Percentiles rank a stretch among this genome's conserved stretches.
Conservation (phyloP, 2,329 filamentous ascomycete genomes). For the Sarocladium kiliense region DNA sequence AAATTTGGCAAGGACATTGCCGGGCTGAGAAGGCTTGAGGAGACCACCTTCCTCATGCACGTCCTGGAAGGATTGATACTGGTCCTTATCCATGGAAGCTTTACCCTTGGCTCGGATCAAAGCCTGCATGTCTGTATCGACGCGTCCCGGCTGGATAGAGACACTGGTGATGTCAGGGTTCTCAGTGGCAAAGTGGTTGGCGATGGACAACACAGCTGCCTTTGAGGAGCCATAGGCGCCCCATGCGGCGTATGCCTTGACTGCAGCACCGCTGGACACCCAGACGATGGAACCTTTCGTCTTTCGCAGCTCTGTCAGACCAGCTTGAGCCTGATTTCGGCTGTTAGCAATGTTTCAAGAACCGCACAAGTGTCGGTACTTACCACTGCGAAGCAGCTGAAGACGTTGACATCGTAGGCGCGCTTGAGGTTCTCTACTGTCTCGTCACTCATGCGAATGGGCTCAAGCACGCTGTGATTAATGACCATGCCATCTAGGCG, state of each 20-base stretch:
- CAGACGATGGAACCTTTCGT: conserved; percentile 69
- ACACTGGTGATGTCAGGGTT: conserved; percentile 72
- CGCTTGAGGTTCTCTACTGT: conserved; percentile 69
- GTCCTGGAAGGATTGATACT: conserved; percentile 63
- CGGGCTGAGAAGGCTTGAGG: conserved; percentile 77
- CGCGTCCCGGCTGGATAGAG: conserved; percentile 70
- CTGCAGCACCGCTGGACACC: conserved; percentile 73
- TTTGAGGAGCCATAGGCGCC: conserved; percentile 79
- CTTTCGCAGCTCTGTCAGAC: conserved; percentile 63
- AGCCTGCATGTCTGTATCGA: conserved; percentile 89
- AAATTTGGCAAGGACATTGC: conserved; percentile 78
- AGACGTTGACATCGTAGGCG: conserved; percentile 79
- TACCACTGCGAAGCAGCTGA: conserved; percentile 76
- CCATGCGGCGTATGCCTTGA: conserved; percentile 65
- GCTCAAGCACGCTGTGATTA: conserved; percentile 81
- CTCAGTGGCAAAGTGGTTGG: conserved; percentile 66
- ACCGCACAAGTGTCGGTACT: conserved; percentile 20
- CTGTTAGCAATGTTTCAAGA: neutral
- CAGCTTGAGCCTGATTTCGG: conserved; percentile 57
- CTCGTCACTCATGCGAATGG: conserved; percentile 65
- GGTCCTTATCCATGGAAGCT: conserved; percentile 43
- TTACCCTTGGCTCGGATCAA: conserved; percentile 62
- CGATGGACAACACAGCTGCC: conserved; percentile 76
- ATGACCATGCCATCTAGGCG: conserved; percentile 76
- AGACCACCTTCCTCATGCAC: conserved; percentile 67